phyloP scores from a whole-genome alignment of 805 yeast species.

The Tetrapisispora taiwanensis region DNA sequence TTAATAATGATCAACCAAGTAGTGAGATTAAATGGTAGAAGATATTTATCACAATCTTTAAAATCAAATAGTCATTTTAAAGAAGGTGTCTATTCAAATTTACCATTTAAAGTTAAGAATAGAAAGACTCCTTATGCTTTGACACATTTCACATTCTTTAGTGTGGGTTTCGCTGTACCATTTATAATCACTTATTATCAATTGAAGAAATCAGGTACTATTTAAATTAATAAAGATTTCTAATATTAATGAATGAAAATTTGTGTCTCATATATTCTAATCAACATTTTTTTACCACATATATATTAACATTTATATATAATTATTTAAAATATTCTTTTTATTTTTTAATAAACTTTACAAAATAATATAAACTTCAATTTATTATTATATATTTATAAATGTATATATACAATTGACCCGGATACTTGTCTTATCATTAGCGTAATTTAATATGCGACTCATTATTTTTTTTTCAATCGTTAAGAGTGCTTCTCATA shows the following conservation, averaged over 20 bases:
- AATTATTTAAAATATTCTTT: too few species aligned
- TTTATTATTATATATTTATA: too few species aligned
- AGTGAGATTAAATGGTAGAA: conserved; percentile 26
- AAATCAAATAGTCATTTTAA: conserved; percentile 43
- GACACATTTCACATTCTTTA: conserved; percentile 69
- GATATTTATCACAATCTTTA: conserved; percentile 50
- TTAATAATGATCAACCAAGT: conserved; percentile 17
- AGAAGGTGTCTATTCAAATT: conserved; percentile 81
- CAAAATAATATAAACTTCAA: too few species aligned
- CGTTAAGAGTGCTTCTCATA: too few species aligned
- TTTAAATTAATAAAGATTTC: too few species aligned
- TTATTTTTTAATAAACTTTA: too few species aligned
- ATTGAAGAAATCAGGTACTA: conserved; percentile 71
- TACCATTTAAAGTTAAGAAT: conserved; percentile 90
- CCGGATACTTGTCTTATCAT: not conserved
- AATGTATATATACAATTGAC: too few species aligned
- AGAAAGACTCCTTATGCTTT: conserved; percentile 84
- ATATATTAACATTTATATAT: not conserved
- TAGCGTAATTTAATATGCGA: not conserved
- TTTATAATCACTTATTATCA: conserved; percentile 71
- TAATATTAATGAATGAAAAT: too few species aligned
- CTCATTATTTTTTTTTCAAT: too few species aligned
- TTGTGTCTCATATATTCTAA: not conserved
- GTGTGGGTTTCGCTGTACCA: conserved; percentile 66
- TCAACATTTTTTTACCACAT: not conserved